Conservation (phyloP, 306 rosid genomes). For the Delonix regia region DNA sequence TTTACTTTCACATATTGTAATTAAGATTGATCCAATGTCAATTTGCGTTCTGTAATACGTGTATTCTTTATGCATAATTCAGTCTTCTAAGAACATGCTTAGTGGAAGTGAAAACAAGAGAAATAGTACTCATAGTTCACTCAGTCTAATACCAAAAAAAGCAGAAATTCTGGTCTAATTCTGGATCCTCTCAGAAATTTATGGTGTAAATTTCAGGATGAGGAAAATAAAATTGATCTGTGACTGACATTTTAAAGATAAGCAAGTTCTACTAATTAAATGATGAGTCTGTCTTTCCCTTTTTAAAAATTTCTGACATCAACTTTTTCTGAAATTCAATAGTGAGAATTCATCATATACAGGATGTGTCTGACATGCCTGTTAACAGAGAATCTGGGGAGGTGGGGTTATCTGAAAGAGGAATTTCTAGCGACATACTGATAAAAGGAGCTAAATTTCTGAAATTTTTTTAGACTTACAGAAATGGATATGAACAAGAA, state of each 20-base stretch:
- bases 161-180: not conserved
- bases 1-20: not conserved
- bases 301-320: too few relatives aligned
- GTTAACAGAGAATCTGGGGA: not conserved
- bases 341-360: not conserved
- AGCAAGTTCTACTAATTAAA: too few relatives aligned
- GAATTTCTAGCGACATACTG: not conserved
- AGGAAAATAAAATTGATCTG: not conserved
- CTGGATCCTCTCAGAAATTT: not conserved
- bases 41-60: conserved; percentile 1
- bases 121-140: not conserved
- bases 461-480: not conserved
- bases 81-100: conserved; percentile 22
- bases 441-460: not conserved
- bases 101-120: conserved; percentile 7
- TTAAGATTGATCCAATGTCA: conserved; percentile 23
- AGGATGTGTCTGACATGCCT: not conserved
- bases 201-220: not conserved
- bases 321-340: not conserved
- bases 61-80: conserved; percentile 23
- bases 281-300: too few relatives aligned
- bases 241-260: not conserved
- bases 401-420: not conserved
- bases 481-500: not conserved
- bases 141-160: not conserved